Evolutionary conservation across 495 filamentous ascomycete species (phyloP), one percentile per base, ranked within the genome.

Genomic region (Penicillium desertorum): DNA sequence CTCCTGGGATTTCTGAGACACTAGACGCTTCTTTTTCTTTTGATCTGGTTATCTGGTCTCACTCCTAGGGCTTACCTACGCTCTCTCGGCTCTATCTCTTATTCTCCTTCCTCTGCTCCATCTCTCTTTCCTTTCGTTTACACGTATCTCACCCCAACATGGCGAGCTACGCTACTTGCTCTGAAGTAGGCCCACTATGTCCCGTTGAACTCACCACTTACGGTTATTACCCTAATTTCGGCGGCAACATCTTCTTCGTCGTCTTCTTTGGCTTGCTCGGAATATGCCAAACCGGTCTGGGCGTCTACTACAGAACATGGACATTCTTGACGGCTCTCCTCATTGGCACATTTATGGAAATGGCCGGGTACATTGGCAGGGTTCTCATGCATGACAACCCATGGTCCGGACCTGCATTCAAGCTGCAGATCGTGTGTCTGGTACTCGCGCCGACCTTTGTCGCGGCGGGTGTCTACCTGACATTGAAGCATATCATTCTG

Each of bases 401-500:
- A 0, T 88, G 82, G 83, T 74, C 79, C 62, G 59, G 66, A 1
- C 54, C 64, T 50, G 84, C 80, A 9, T 89, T 88, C 67, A 79
- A 88, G 65, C 78, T 86, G 30, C 86, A 89, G 46, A 87, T 89
- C 60, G 81, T 82, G 65, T 84, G 83, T 65, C 75, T 89, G 62
- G 82, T 87, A 53, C 78, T 88, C 5, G 82, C 80, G 5, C 86
- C 86, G 0, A 86, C 85, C 25, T 83, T 88, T 36, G 67, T 88
- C 63, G 81, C 85, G 41, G 82, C 85, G 11, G 81, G 81, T 51
- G 76, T 88, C 62, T 89, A 89, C 67, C 76, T 88, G 4, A 87
- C 83, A 2, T 79, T 88, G 36, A 88, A 88, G 65, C 83, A 88
- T 64, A 70, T 84, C 51, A 77, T 84, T 54, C 71, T 87, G 17